These are phyloP conservation scores for Oryza coarctata DNA, from an alignment of 176 grass and related monocot species.

Conservation along the genomic window DNA sequence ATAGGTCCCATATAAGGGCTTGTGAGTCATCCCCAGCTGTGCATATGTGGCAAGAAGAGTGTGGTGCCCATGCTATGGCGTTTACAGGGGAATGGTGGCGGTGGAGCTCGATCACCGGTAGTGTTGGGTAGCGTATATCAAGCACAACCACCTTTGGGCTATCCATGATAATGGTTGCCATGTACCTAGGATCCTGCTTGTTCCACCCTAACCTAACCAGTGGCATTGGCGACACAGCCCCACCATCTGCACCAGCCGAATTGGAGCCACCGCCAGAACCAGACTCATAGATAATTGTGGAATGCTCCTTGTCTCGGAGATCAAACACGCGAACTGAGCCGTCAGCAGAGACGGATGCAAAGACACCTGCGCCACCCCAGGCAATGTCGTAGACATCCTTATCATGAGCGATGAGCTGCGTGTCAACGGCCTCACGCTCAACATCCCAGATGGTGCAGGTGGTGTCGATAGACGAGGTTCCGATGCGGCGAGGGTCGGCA, in stretches of 20 bases:
- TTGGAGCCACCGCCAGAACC: conserved; percentile 49
- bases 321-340: conserved; percentile 98
- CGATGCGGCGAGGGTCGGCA: conserved; percentile 85
- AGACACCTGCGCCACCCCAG: conserved; percentile 92
- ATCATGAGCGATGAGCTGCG: conserved; percentile 97
- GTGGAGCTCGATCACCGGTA: conserved; percentile 93
- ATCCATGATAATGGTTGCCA: conserved; percentile 99
- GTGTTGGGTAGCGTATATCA: conserved; percentile 90
- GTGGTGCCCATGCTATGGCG: conserved; percentile 90
- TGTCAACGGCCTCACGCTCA: conserved; percentile 88
- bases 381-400: conserved; percentile 99
- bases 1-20: conserved; percentile 95
- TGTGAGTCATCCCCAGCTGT: conserved; percentile 88
- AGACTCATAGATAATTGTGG: conserved; percentile 95
- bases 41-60: conserved; percentile 94
- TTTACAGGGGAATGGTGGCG: conserved; percentile 91
- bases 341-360: conserved; percentile 88
- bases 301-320: conserved; percentile 96
- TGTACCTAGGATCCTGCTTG: conserved; percentile 99
- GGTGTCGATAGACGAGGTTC: conserved; percentile 88
- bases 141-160: conserved; percentile 95
- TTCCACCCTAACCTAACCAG: conserved; percentile 93
- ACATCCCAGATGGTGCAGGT: conserved; percentile 99
- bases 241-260: conserved; percentile 40
- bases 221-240: conserved; percentile 52